A percentile compares a stretch with the other conserved stretches of the same genome.
These are phyloP conservation scores for Melampsora occidentalis DNA, from an alignment of 1,284 basidiomycete species.

Conservation along the genomic window DNA sequence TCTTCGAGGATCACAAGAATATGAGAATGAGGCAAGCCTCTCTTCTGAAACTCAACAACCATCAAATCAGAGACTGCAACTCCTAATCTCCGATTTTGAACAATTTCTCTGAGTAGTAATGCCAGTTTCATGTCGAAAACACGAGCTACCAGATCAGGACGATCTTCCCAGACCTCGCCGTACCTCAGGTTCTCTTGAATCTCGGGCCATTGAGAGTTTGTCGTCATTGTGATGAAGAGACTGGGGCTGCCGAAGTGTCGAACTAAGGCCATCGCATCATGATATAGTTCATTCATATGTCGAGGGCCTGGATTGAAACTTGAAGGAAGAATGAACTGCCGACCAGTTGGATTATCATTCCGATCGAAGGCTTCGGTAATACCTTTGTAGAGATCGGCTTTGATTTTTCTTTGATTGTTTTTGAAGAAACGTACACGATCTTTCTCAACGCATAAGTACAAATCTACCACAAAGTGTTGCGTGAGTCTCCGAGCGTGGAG, in stretches of 20 bases:
- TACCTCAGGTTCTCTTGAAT: slow-evolving; percentile 46
- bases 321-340: slow-evolving; percentile 12
- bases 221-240: slow-evolving; percentile 34
- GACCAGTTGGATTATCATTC: too few species aligned
- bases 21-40: slow-evolving; percentile 60
- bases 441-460: too few species aligned
- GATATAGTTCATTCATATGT: slow-evolving; percentile 7
- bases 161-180: too few species aligned
- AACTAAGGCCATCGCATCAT: slow-evolving; percentile 3
- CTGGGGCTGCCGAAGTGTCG: slow-evolving; percentile 3
- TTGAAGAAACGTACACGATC: neutral
- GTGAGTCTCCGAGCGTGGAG: neutral
- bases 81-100: neutral
- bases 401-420: slow-evolving; percentile 3
- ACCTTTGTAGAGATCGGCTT: slow-evolving; percentile 13
- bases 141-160: neutral
- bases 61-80: neutral
- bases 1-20: slow-evolving; percentile 56
- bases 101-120: neutral
- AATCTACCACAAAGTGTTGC: slow-evolving; percentile 1
- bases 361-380: too few species aligned
- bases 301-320: neutral
- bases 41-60: too few species aligned
- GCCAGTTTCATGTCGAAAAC: slow-evolving; percentile 10
- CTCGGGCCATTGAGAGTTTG: slow-evolving; percentile 54